Percentiles rank a stretch among this genome's conserved stretches.
Conservation (phyloP, 129 eudicot species). For the Deinandra increscens region DNA sequence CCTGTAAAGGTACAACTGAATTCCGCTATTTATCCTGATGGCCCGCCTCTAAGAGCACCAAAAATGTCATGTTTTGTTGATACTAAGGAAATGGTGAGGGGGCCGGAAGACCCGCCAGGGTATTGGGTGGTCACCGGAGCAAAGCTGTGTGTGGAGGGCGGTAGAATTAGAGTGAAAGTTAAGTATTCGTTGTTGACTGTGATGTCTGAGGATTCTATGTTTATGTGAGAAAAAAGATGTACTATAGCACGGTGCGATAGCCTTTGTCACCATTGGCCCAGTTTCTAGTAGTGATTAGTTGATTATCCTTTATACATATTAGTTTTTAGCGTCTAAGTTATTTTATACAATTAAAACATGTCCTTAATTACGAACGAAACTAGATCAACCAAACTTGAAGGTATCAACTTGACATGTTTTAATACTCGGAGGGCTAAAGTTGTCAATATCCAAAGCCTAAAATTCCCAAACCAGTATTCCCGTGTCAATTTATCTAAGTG, state of each 20-base stretch:
- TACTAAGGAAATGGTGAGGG: constrained; percentile 85
- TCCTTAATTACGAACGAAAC: too few relatives aligned
- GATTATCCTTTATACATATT: too few relatives aligned
- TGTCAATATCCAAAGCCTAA: too few relatives aligned
- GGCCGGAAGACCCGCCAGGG: constrained; percentile 93
- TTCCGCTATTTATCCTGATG: constrained; percentile 80
- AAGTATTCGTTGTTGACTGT: constrained; percentile 78
- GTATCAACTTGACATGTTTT: too few relatives aligned
- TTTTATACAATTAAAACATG: too few relatives aligned
- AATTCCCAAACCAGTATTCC: too few relatives aligned
- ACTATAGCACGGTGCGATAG: too few relatives aligned
- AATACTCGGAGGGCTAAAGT: too few relatives aligned
- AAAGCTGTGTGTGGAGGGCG: constrained; percentile 71
- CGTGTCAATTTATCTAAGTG: constrained; percentile 11
- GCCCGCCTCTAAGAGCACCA: constrained; percentile 76
- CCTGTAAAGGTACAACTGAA: constrained; percentile 70
- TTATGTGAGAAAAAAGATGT: constrained; percentile 44
- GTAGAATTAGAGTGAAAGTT: constrained; percentile 70
- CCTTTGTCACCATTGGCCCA: too few relatives aligned
- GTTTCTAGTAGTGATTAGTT: too few relatives aligned
- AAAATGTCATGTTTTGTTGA: constrained; percentile 74
- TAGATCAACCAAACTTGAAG: too few relatives aligned
- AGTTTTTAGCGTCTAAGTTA: too few relatives aligned
- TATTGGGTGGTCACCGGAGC: constrained; percentile 98
- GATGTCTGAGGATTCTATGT: constrained; percentile 67